Base-by-base conservation (phyloP, 2,329 filamentous ascomycete genomes). In the Penicillium sp. region DNA sequence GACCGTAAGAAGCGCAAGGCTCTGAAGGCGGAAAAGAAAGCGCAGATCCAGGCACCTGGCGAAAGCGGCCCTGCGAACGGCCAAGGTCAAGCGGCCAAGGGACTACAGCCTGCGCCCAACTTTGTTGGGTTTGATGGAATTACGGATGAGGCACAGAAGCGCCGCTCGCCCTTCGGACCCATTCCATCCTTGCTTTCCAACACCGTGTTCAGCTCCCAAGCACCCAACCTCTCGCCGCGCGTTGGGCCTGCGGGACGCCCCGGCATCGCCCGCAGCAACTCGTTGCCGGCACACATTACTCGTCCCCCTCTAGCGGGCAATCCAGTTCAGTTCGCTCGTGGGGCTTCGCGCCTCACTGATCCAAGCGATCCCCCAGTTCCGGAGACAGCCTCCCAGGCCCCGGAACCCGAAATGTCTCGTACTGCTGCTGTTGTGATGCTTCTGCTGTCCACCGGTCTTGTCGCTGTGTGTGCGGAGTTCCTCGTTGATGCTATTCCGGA, bases 401-500 rank as follows among this genome's bases (percentile, higher is more conserved):
- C 56, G 1, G 61, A 69, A 40, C 61, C 67, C 0, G 60, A 59
- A 16, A 83, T 84, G 80, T 84, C 82, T 13, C 79, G 81, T 43
- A 84, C 81, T 22, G 77, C 81, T 1, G 81, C 82, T 9, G 72
- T 84, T 22, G 75, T 84, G 51, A 77, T 84, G 68, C 71, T 85
- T 24, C 66, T 84, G 18, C 66, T 80, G 50, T 81, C 79, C 4
- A 84, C 82, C 2, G 81, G 69, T 13, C 72, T 85, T 2, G 82
- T 85, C 14, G 88, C 89, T 39, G 72, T 83, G 41, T 84, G 82
- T 59, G 82, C 82, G 45, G 89, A 92, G 69, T 90, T 88, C 74
- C 84, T 92, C 73, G 89, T 91, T 27, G 82, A 85, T 59, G 85
- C 86, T 36, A 92, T 92, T 61, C 83, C 88, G 48, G 79, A 79